Conservation (phyloP, 1,284 basidiomycete species). For the Moesziomyces globuligerus region DNA sequence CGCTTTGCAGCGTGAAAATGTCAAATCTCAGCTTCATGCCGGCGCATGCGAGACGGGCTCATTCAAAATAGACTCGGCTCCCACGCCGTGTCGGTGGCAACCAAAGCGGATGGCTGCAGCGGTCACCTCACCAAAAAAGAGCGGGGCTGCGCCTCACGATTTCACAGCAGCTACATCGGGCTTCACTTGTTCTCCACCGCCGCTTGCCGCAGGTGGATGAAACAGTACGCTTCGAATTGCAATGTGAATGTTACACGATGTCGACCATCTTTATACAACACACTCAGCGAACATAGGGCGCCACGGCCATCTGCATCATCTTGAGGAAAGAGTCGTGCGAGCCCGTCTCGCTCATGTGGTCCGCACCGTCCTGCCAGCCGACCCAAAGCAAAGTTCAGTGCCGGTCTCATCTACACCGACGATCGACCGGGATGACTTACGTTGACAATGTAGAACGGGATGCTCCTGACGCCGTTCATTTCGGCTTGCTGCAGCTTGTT, state of each 20-base stretch:
- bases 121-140: too few species aligned
- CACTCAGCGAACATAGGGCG: constrained; percentile 33
- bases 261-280: background rate
- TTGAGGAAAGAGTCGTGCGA: constrained; percentile 40
- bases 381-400: background rate
- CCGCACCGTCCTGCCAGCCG: constrained; percentile 36
- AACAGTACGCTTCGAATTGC: background rate
- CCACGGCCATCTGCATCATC: constrained; percentile 54
- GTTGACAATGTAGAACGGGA: constrained; percentile 55
- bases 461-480: constrained; percentile 50
- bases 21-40: too few species aligned
- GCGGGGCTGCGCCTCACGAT: too few species aligned
- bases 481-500: constrained; percentile 46
- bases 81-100: too few species aligned
- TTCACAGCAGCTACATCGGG: too few species aligned
- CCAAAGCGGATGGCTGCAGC: too few species aligned
- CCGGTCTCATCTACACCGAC: background rate
- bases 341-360: constrained; percentile 50
- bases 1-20: too few species aligned
- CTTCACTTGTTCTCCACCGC: too few species aligned
- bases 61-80: too few species aligned
- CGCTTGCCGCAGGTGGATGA: too few species aligned
- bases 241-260: background rate
- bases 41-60: background rate
- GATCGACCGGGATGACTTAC: constrained; percentile 15